Evolutionary conservation across 345 rosid genomes (phyloP), one percentile per base, ranked within the genome.

Genomic region (Eucalyptus cladocalyx): DNA sequence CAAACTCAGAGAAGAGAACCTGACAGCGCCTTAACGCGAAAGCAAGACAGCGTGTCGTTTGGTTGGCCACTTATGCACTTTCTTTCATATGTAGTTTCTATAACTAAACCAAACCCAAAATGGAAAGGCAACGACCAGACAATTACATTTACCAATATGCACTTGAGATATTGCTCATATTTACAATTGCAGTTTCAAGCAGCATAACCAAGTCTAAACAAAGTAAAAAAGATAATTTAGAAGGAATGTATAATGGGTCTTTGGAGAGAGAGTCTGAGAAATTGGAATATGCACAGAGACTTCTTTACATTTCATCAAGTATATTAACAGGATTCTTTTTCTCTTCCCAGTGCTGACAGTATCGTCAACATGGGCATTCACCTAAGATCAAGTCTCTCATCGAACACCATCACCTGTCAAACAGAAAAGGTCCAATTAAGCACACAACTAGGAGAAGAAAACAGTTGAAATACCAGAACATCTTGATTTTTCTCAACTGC

Each of bases 371-470:
- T 18, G 54, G 72, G 69, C 91, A 92, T 91, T 88, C 10, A 11
- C 60, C 83, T 88, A 87, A 85, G 90, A 89, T 94, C 91, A 95
- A 37, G 93, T 90, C 60, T n/a, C n/a, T 95, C 97, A 94, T 95
- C 93, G 60, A 95, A 95, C 86, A 62, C 90, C 96, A 95, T 93
- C 89, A 90, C 94, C 97, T 95, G 87, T 76, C 85, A 40, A 65
- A 76, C 16, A 40, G 47, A 50, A n/a, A 86, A n/a, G 87, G 48
- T 42, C 45, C 50, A 51, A 34, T 86, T 86, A 28, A 40, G 45
- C 9, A 86, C 45, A 6, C 62, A 11, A 42, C 40, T 18, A 86
- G 87, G 45, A 23, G 11, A 56, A 37, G 26, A 34, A 86, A 86
- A 86, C 30, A 86, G 87, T 34, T 6, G 45, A 50, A 45, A 51